Evolutionary conservation across 306 rosid genomes (phyloP), one percentile per base, ranked within the genome.

Genomic region (Quercus variabilis): DNA sequence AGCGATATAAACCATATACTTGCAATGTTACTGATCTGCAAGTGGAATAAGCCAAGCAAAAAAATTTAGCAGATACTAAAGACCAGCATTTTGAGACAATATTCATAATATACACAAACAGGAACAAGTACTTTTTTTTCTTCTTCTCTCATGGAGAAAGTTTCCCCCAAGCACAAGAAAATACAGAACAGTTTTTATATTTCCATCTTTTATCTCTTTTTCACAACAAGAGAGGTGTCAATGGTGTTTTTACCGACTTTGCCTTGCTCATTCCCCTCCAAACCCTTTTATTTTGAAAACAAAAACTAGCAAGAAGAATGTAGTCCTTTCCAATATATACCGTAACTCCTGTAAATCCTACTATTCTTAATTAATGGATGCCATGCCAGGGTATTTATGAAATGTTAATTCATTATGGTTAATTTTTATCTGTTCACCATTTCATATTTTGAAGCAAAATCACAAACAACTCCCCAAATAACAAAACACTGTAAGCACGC

Each of bases 1-100:
- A 95, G 99, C 20, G 99, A 83, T 41, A 95, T 90, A 65, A 95
- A 95, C 99, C 99, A 95, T 82, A 95, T 86, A 83, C 99, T 95
- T 1, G 99, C 99, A 74, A 95, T 55, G 93, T 95, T 92, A 78
- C 99, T 95, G 74, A 95, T 95, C 99, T 95, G 97, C 88, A 89
- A 68, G 46, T 73, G 6, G 23, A 67, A 73, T 2, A 46, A 23
- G 15, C 68, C 76, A 14, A 83, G 49, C 79, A 70, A 68, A 19
- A 19, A 26, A 55, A 59, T n/a, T 72, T 33, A 76, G 62, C 71
- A 18, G 20, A 33, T 31, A 17, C 14, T 23, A 58, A 3, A 58
- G 64, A 58, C 64, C 6, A 3, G 64, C 49, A 65, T 31, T 65
- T 17, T 65, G 41, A 35, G 41, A 35, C 41, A 43, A 67, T 9